A percentile compares a stretch with the other conserved stretches of the same genome.
Conservation (phyloP, 228 moss, liverwort and hornwort genomes). For the Sphagnum fallax region DNA sequence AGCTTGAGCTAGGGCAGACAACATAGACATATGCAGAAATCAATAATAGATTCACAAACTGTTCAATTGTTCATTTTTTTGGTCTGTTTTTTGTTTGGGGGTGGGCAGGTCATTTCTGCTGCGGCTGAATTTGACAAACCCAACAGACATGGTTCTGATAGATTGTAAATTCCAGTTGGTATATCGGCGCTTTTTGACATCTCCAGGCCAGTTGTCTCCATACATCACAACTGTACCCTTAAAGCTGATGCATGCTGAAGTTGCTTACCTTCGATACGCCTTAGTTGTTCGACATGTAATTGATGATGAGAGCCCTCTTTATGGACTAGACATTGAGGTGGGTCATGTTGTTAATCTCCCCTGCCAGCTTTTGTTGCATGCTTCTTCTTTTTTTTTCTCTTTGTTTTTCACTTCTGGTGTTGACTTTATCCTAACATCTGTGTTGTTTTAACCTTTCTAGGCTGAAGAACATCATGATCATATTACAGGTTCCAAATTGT, state of each 20-base stretch:
- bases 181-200: slow-evolving; percentile 26
- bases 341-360: too few relatives aligned
- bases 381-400: too few relatives aligned
- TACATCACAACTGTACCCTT: slow-evolving; percentile 31
- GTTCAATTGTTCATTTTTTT: not conserved
- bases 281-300: slow-evolving; percentile 58
- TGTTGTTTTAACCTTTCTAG: too few relatives aligned
- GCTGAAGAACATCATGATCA: too few relatives aligned
- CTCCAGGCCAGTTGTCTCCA: slow-evolving; percentile 24
- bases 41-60: not conserved
- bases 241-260: slow-evolving; percentile 38
- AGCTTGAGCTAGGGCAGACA: too few relatives aligned
- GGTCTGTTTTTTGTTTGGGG: not conserved
- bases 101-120: slow-evolving; percentile 27
- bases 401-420: too few relatives aligned
- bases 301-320: slow-evolving; percentile 64
- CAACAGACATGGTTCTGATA: slow-evolving; percentile 27
- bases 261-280: slow-evolving; percentile 42
- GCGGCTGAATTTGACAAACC: slow-evolving; percentile 35
- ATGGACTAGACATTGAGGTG: slow-evolving; percentile 49
- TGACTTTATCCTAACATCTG: too few relatives aligned
- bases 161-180: slow-evolving; percentile 50
- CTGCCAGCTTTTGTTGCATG: too few relatives aligned
- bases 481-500: not conserved
- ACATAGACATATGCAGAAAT: too few relatives aligned